Percentiles rank a stretch among this genome's conserved stretches.
Conservation (phyloP, 805 yeast species). For the Candida jianshihensis region DNA sequence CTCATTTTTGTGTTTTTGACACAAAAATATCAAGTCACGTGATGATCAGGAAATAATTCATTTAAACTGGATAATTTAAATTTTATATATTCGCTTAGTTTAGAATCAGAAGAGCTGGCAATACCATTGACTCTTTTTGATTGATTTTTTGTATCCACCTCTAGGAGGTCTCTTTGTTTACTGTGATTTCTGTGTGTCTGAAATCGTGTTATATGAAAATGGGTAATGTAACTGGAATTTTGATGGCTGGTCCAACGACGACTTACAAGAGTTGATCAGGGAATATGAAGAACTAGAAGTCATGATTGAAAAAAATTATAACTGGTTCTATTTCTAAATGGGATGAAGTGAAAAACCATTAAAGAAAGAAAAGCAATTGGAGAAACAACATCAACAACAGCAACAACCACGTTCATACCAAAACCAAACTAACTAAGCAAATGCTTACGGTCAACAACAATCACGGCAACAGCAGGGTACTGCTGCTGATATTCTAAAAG, state of each 20-base stretch:
- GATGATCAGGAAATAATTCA: slow-evolving; percentile 93
- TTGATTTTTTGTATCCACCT: slow-evolving; percentile 36
- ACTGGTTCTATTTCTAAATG: slow-evolving; percentile 87
- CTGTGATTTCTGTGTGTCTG: slow-evolving; percentile 1
- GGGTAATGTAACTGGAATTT: no score
- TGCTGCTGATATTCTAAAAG: slow-evolving; percentile 22
- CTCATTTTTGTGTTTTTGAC: no score
- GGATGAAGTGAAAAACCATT: slow-evolving; percentile 77
- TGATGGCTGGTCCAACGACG: slow-evolving; percentile 92
- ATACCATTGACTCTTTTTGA: slow-evolving; percentile 34
- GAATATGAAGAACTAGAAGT: slow-evolving; percentile 75
- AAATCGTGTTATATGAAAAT: background rate
- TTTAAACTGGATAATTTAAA: slow-evolving; percentile 47
- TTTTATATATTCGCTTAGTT: slow-evolving; percentile 26
- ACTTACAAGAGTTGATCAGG: slow-evolving; percentile 63
- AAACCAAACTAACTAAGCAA: slow-evolving; percentile 4
- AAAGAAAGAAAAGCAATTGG: slow-evolving; percentile 47
- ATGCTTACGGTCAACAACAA: slow-evolving; percentile 5
- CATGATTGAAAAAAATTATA: slow-evolving; percentile 80
- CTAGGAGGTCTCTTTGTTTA: slow-evolving; percentile 21
- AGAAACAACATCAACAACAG: slow-evolving; percentile 11
- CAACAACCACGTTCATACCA: slow-evolving; percentile 12
- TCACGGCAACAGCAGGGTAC: slow-evolving; percentile 10
- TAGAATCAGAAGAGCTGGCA: slow-evolving; percentile 10
- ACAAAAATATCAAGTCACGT: no score